A percentile compares a stretch with the other conserved stretches of the same genome.
These are phyloP conservation scores for Selaginella moellendorffii DNA, from an alignment of 75 land plant species.

Conservation along the genomic window DNA sequence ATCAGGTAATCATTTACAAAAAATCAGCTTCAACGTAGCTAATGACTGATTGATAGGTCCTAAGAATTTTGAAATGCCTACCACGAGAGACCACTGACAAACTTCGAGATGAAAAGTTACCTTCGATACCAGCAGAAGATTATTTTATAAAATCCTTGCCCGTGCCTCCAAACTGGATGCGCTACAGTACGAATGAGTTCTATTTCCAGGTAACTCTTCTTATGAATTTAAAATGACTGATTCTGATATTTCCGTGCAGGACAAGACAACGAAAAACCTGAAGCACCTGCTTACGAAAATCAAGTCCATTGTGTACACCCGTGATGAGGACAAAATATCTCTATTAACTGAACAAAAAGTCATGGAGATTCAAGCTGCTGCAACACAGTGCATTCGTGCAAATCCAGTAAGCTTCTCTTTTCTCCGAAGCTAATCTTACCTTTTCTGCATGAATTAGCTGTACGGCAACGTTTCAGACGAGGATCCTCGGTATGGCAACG, in stretches of 20 bases:
- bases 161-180: not conserved
- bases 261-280: not conserved
- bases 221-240: not conserved
- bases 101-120: not conserved
- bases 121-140: not conserved
- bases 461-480: not conserved
- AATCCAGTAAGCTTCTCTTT: not conserved
- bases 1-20: not conserved
- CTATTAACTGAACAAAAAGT: too few species aligned
- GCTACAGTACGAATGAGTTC: not conserved
- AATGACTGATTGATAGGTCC: not conserved
- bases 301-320: not conserved
- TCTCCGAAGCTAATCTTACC: not conserved
- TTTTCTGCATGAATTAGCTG: not conserved
- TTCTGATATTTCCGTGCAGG: not conserved
- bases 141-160: not conserved
- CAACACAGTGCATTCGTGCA: not conserved
- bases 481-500: not conserved
- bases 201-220: not conserved
- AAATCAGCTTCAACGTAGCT: not conserved
- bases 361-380: not conserved
- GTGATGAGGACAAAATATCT: not conserved
- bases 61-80: not conserved
- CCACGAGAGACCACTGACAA: not conserved
- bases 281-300: not conserved